Percentiles rank a stretch among this genome's conserved stretches.
Conservation (phyloP, 2,329 filamentous ascomycete genomes). For the Penicillium sp. region DNA sequence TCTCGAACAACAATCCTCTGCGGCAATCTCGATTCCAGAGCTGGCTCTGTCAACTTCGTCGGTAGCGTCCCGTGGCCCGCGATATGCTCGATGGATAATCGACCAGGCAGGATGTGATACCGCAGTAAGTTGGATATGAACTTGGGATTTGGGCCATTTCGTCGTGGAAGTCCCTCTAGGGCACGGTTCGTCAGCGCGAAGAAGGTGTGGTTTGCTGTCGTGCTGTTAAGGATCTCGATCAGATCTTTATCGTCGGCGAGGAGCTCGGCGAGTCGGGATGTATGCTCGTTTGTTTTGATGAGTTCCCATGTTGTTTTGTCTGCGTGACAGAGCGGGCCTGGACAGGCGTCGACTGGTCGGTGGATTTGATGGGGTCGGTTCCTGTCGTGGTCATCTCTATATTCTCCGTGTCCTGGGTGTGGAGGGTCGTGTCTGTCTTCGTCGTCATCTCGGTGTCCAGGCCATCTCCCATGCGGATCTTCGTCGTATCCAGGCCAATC, state of each 20-base stretch:
- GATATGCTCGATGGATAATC: slow-evolving; percentile 64
- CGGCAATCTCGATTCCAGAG: slow-evolving; percentile 59
- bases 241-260: slow-evolving; percentile 71
- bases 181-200: slow-evolving; percentile 78
- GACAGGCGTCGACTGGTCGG: slow-evolving; percentile 3
- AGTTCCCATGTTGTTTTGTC: slow-evolving; percentile 78
- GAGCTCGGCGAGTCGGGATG: slow-evolving; percentile 72
- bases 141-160: slow-evolving; percentile 48
- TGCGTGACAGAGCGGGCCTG: slow-evolving; percentile 42
- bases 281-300: slow-evolving; percentile 73
- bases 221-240: slow-evolving; percentile 64
- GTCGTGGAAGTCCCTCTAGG: slow-evolving; percentile 57
- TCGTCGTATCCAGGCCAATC: neutral
- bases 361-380: neutral
- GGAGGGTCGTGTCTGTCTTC: neutral
- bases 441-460: neutral
- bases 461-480: neutral
- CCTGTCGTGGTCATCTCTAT: neutral
- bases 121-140: slow-evolving; percentile 69
- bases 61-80: slow-evolving; percentile 69
- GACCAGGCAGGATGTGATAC: slow-evolving; percentile 71
- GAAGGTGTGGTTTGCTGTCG: slow-evolving; percentile 71
- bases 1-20: slow-evolving; percentile 71
- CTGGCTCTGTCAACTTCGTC: slow-evolving; percentile 60
- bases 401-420: neutral